Evolutionary conservation across 139 green algal species (phyloP).

Genomic region (Volvox africanus): DNA sequence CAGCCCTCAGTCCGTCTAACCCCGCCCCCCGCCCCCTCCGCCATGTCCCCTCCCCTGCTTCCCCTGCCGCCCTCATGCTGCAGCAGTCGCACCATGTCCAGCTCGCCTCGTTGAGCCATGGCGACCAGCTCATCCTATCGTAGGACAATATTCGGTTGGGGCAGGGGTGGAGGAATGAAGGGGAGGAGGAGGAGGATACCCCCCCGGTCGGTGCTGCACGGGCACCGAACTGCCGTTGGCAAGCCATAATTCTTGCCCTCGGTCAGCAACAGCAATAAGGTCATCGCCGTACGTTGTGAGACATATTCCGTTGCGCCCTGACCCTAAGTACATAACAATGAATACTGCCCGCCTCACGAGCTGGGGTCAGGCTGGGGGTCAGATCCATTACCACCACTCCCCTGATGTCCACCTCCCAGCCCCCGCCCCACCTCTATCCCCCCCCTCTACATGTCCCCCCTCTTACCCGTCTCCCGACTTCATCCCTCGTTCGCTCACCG

Average conservation of each 20-base stretch:
- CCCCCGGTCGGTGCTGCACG: background rate
- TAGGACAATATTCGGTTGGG: background rate
- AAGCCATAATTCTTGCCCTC: no score
- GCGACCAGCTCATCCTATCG: slow-evolving; percentile 57
- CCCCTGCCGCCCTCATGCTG: no score
- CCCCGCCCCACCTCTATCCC: no score
- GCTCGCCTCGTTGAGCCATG: slow-evolving; percentile 54
- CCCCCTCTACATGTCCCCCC: background rate
- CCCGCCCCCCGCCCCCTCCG: no score
- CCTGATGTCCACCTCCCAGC: background rate
- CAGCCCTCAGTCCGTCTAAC: background rate
- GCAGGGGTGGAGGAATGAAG: background rate
- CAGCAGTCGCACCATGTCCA: slow-evolving; percentile 75
- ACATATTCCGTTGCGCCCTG: no score
- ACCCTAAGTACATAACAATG: no score
- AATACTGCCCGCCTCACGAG: no score
- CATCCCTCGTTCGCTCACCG: slow-evolving; percentile 27
- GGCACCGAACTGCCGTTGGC: background rate
- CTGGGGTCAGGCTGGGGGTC: no score
- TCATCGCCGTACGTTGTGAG: no score
- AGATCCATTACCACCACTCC: background rate
- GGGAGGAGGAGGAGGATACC: background rate
- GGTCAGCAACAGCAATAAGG: no score
- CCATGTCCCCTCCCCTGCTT: no score
- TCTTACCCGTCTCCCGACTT: background rate